These are phyloP conservation scores for Rubia tinctorum DNA, from an alignment of 305 asterid genomes.

Conservation along the genomic window DNA sequence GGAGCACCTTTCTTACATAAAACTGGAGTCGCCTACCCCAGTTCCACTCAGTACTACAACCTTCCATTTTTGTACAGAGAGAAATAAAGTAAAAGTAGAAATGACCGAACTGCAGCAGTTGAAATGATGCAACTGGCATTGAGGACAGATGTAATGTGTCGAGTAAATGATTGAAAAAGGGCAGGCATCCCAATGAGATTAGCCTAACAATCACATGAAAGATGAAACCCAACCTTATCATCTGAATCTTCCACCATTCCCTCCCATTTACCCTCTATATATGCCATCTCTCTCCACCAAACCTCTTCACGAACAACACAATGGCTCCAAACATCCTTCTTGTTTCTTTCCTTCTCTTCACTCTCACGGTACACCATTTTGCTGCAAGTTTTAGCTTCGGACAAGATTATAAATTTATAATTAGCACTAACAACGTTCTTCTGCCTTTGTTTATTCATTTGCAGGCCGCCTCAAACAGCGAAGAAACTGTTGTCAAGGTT, in stretches of 20 bases:
- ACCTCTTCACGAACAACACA: neutral
- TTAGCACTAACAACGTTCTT: too few relatives aligned
- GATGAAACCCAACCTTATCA: neutral
- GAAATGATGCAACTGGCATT: neutral
- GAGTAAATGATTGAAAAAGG: neutral
- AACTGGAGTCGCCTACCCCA: neutral
- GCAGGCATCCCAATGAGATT: neutral
- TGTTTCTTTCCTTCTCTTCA: neutral
- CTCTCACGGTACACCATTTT: neutral
- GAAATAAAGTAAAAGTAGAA: neutral
- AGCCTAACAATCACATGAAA: neutral
- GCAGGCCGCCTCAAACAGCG: too few relatives aligned
- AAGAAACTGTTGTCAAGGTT: too few relatives aligned
- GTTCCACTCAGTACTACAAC: neutral
- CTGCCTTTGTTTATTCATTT: too few relatives aligned
- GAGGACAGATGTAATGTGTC: neutral
- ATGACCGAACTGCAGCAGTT: neutral
- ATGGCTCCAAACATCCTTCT: neutral
- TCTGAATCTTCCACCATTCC: neutral
- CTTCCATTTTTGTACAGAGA: neutral
- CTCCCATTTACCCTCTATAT: neutral
- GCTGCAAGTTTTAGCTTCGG: too few relatives aligned
- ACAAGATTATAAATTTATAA: too few relatives aligned
- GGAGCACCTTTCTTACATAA: neutral
- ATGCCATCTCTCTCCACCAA: neutral